Conservation (phyloP, 2,329 filamentous ascomycete genomes). For the Elsinoe ampelina region DNA sequence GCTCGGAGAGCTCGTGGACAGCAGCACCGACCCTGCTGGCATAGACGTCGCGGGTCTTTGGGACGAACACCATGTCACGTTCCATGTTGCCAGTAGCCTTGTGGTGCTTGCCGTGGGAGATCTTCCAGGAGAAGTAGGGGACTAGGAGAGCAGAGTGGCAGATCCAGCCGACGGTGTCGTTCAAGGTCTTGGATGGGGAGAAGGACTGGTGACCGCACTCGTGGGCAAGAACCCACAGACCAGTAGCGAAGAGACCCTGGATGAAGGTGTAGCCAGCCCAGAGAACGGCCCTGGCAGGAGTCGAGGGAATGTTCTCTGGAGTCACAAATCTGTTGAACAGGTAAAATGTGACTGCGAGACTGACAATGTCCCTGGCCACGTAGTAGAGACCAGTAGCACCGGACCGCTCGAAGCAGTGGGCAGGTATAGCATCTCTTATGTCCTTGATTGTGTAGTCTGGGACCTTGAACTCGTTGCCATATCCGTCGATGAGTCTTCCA, state of each 20-base stretch:
- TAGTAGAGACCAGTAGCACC: slow-evolving; percentile 66
- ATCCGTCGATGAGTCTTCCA: slow-evolving; percentile 73
- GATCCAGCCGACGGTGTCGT: slow-evolving; percentile 87
- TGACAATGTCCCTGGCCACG: slow-evolving; percentile 70
- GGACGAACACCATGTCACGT: slow-evolving; percentile 98
- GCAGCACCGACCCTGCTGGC: slow-evolving; percentile 65
- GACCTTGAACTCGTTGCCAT: slow-evolving; percentile 87
- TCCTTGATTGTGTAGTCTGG: slow-evolving; percentile 97
- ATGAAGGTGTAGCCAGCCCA: slow-evolving; percentile 65
- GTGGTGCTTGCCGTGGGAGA: slow-evolving; percentile 98
- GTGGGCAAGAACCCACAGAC: slow-evolving; percentile 92
- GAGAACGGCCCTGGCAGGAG: slow-evolving; percentile 53
- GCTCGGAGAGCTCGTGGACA: slow-evolving; percentile 73
- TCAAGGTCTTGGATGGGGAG: slow-evolving; percentile 80
- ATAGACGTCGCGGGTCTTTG: slow-evolving; percentile 75
- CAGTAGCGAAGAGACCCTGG: slow-evolving; percentile 88
- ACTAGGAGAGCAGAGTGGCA: slow-evolving; percentile 82
- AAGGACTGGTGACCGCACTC: slow-evolving; percentile 97
- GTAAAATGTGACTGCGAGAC: slow-evolving; percentile 69
- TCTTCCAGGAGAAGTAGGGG: slow-evolving; percentile 99
- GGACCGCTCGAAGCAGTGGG: slow-evolving; percentile 92
- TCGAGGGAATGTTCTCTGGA: slow-evolving; percentile 68
- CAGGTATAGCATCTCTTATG: slow-evolving; percentile 91
- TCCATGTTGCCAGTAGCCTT: slow-evolving; percentile 96
- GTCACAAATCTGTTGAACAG: slow-evolving; percentile 85